Evolutionary conservation across 108 stramenopile genomes (phyloP).

Genomic region (Nitzschia inconspicua): DNA sequence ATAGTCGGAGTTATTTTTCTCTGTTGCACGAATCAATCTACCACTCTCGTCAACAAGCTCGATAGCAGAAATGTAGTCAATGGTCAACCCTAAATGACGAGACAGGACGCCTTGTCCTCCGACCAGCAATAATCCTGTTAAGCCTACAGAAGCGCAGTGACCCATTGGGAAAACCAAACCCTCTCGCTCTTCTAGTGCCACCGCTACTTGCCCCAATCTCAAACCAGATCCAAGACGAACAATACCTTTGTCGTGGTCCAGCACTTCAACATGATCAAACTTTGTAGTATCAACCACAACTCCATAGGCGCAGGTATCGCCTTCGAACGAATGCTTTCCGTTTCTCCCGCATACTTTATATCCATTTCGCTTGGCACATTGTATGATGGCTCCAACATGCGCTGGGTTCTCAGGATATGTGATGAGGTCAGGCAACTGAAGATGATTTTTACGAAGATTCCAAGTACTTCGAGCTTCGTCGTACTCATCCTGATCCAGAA

Average conservation of each 20-base stretch:
- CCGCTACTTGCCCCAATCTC: slow-evolving; percentile 1
- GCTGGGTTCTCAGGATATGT: background rate
- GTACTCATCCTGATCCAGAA: no score
- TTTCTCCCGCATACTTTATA: slow-evolving; percentile 4
- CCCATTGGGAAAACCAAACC: background rate
- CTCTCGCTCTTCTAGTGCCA: background rate
- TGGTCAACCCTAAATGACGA: background rate
- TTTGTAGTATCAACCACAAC: slow-evolving; percentile 2
- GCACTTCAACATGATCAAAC: background rate
- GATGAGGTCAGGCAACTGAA: background rate
- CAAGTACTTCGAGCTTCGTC: background rate
- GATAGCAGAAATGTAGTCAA: background rate
- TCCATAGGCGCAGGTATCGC: slow-evolving; percentile 1
- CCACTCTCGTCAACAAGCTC: slow-evolving; percentile 1
- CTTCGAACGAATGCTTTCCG: slow-evolving; percentile 2
- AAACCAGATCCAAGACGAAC: background rate
- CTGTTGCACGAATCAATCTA: background rate
- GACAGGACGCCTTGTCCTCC: slow-evolving; percentile 3
- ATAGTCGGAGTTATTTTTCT: background rate
- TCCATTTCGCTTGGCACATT: slow-evolving; percentile 2
- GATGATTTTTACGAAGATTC: background rate
- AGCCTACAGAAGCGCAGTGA: background rate
- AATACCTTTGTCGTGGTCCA: background rate
- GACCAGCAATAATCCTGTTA: background rate
- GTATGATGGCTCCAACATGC: background rate